phyloP scores from a whole-genome alignment of 75 land plant species.

The Selaginella moellendorffii region DNA sequence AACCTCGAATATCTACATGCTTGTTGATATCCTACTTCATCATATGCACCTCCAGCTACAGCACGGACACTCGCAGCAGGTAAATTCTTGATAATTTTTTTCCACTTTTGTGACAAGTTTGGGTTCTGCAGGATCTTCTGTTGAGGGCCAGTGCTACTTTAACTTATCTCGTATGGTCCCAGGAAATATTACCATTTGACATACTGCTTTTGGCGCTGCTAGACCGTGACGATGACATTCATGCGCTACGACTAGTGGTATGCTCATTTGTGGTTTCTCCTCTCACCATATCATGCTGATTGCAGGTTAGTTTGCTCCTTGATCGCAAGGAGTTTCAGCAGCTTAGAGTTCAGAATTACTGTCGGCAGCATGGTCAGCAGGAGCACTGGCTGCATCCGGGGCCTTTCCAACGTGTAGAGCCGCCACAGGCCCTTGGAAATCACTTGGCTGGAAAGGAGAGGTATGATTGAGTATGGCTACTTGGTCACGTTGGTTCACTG shows the following conservation, averaged over 20 bases:
- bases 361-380: slow-evolving; percentile 35
- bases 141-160: slow-evolving; percentile 55
- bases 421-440: slow-evolving; percentile 78
- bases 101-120: not conserved
- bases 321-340: slow-evolving; percentile 70
- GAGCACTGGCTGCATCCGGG: slow-evolving; percentile 76
- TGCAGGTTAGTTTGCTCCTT: slow-evolving; percentile 59
- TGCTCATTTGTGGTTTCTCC: no score
- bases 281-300: not conserved
- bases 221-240: slow-evolving; percentile 92
- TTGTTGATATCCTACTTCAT: slow-evolving; percentile 96
- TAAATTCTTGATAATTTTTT: slow-evolving; percentile 12
- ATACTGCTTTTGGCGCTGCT: slow-evolving; percentile 83
- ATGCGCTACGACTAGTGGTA: slow-evolving; percentile 94
- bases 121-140: slow-evolving; percentile 43
- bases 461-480: no score
- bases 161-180: slow-evolving; percentile 69
- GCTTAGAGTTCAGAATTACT: slow-evolving; percentile 50
- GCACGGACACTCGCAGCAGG: slow-evolving; percentile 75
- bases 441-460: slow-evolving; percentile 91
- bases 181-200: slow-evolving; percentile 84
- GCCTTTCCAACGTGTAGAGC: slow-evolving; percentile 55
- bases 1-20: slow-evolving; percentile 74
- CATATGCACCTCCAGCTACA: slow-evolving; percentile 70
- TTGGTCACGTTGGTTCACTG: no score